A percentile compares a stretch with the other conserved stretches of the same genome.
These are phyloP conservation scores for Silene uniflora DNA, from an alignment of 148 eudicot species.

Conservation along the genomic window DNA sequence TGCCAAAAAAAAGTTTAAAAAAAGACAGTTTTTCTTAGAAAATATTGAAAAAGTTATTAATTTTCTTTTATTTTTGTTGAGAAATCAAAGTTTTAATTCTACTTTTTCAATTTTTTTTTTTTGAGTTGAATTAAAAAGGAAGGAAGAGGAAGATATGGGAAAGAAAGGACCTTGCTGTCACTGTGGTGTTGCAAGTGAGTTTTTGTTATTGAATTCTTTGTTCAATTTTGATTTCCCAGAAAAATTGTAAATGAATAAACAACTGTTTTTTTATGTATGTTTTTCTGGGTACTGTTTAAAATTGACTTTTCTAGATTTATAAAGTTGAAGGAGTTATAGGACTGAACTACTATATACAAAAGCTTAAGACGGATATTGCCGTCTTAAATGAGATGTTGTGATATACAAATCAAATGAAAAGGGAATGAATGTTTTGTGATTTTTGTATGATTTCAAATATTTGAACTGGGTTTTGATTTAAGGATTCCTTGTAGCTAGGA, in stretches of 20 bases:
- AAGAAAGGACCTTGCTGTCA: constrained; percentile 99
- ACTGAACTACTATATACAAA: neutral
- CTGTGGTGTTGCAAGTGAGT: constrained; percentile 99
- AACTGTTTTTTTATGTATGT: constrained; percentile 7
- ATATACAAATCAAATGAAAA: constrained; percentile 21
- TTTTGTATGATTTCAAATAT: constrained; percentile 19
- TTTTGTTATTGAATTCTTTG: constrained; percentile 27
- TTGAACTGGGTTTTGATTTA: constrained; percentile 17
- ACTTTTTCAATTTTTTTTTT: neutral
- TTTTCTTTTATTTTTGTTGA: neutral
- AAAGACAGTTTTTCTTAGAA: neutral
- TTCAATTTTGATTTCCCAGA: constrained; percentile 16
- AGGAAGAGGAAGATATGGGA: constrained; percentile 55
- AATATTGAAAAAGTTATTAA: neutral
- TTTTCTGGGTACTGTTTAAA: neutral
- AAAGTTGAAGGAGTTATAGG: constrained; percentile 25
- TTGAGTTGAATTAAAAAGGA: constrained; percentile 15
- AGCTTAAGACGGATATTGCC: too few relatives aligned
- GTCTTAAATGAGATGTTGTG: too few relatives aligned
- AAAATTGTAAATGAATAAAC: neutral
- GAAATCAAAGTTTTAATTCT: neutral
- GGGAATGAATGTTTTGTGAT: constrained; percentile 27
- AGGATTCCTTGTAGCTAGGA: constrained; percentile 25
- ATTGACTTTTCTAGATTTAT: constrained; percentile 30
- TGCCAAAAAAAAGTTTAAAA: constrained; percentile 28